Percentiles rank a stretch among this genome's conserved stretches.
Conservation (phyloP, 148 eudicot genomes). For the Arctostaphylos glauca region DNA sequence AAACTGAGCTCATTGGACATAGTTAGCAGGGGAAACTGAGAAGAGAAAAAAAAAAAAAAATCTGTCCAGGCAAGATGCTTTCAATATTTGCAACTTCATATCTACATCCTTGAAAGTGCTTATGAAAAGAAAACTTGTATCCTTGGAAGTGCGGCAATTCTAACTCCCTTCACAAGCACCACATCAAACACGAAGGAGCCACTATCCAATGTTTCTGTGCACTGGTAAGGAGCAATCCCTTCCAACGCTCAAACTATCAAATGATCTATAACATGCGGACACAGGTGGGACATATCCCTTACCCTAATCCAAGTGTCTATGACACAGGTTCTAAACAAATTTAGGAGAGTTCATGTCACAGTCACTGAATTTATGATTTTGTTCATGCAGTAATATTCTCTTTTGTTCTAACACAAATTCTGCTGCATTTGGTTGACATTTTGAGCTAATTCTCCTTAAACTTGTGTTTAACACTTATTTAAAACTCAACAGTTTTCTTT, state of each 20-base stretch:
- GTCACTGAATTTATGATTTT: neutral
- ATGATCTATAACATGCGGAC: neutral
- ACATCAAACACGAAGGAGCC: neutral
- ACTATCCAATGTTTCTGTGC: neutral
- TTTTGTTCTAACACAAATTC: neutral
- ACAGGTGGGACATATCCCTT: neutral
- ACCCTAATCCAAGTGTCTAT: neutral
- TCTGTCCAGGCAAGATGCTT: neutral
- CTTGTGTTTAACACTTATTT: neutral
- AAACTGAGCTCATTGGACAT: too few species aligned
- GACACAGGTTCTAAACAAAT: neutral
- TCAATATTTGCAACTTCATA: neutral
- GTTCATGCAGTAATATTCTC: neutral
- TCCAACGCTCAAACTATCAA: neutral
- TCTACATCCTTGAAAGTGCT: neutral
- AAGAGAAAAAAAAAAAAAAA: too few species aligned
- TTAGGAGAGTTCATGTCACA: neutral
- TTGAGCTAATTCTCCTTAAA: neutral
- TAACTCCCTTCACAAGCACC: neutral
- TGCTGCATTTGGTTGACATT: neutral
- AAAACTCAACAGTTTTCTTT: constrained; percentile 1
- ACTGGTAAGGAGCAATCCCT: neutral
- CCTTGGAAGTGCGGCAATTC: neutral
- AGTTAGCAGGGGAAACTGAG: too few species aligned
- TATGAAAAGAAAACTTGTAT: neutral